Percentiles rank a stretch among this genome's conserved stretches.
These are phyloP conservation scores for Xylariaceae sp. DNA, from an alignment of 2,329 filamentous ascomycete species.

Conservation along the genomic window DNA sequence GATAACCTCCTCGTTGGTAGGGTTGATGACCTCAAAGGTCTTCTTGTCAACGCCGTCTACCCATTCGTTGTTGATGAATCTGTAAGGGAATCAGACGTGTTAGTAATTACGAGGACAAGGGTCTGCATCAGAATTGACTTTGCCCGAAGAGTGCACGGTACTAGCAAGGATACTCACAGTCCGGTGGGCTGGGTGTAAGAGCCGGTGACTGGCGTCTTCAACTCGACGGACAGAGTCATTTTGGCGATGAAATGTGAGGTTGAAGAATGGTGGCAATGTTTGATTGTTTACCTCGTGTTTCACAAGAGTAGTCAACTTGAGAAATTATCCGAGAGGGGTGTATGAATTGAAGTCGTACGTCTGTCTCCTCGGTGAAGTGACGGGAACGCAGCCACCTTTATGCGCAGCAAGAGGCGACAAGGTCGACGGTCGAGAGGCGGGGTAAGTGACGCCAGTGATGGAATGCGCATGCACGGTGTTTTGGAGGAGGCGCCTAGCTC, in stretches of 20 bases:
- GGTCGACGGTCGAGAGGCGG: neutral
- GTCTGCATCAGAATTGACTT: neutral
- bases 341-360: neutral
- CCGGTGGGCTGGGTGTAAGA: slow-evolving; percentile 58
- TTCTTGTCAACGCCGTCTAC: slow-evolving; percentile 80
- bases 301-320: neutral
- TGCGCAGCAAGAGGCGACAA: slow-evolving; percentile 1
- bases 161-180: slow-evolving; percentile 46
- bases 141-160: neutral
- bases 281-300: neutral
- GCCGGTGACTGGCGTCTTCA: slow-evolving; percentile 67
- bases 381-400: slow-evolving; percentile 15
- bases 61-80: slow-evolving; percentile 93
- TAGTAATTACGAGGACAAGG: slow-evolving; percentile 9
- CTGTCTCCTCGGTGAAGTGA: neutral
- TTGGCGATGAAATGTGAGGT: slow-evolving; percentile 15
- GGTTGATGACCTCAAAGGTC: slow-evolving; percentile 92
- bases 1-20: slow-evolving; percentile 80
- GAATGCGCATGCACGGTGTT: neutral
- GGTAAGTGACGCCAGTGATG: slow-evolving; percentile 7
- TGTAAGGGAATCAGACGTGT: slow-evolving; percentile 33
- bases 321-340: neutral
- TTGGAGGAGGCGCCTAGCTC: no score
- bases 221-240: slow-evolving; percentile 54
- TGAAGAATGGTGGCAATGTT: neutral